These are phyloP conservation scores for Termitomyces sp. DNA, from an alignment of 768 basidiomycete genomes.

Conservation along the genomic window DNA sequence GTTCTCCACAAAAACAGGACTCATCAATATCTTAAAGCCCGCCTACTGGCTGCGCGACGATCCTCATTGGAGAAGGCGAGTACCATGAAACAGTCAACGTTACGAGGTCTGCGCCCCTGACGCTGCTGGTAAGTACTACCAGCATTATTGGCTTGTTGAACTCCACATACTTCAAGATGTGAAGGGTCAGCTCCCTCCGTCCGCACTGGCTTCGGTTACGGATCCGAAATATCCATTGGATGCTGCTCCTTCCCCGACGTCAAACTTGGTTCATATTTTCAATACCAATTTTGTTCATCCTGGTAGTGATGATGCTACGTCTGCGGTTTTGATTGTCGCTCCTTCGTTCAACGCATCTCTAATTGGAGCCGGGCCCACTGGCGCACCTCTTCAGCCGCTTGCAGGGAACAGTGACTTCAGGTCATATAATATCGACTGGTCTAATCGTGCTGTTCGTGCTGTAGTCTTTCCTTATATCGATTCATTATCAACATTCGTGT, in stretches of 20 bases:
- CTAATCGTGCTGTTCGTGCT: conserved; percentile 54
- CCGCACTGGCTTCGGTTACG: conserved; percentile 23
- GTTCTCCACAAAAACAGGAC: background rate
- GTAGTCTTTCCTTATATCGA: background rate
- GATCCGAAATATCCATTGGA: conserved; percentile 26
- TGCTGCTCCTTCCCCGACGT: conserved; percentile 40
- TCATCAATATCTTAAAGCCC: conserved; percentile 26
- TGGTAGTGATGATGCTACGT: conserved; percentile 49
- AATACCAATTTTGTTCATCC: conserved; percentile 35
- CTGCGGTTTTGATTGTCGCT: conserved; percentile 51
- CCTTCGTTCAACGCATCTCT: conserved; percentile 52
- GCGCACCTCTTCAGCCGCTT: conserved; percentile 43
- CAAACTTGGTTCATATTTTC: conserved; percentile 54
- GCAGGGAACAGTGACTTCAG: conserved; percentile 57
- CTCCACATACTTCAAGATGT: background rate
- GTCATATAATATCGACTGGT: conserved; percentile 62
- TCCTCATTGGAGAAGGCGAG: conserved; percentile 52
- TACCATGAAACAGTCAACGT: conserved; percentile 59
- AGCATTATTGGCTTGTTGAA: background rate
- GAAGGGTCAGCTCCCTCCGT: conserved; percentile 45
- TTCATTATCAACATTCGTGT: background rate
- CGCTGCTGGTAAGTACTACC: conserved; percentile 38
- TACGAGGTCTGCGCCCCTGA: conserved; percentile 46
- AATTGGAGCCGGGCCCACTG: conserved; percentile 55
- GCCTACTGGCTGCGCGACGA: conserved; percentile 29